Base-by-base conservation (phyloP, 805 yeast genomes). In the Yamadazyma paraphyllophila region DNA sequence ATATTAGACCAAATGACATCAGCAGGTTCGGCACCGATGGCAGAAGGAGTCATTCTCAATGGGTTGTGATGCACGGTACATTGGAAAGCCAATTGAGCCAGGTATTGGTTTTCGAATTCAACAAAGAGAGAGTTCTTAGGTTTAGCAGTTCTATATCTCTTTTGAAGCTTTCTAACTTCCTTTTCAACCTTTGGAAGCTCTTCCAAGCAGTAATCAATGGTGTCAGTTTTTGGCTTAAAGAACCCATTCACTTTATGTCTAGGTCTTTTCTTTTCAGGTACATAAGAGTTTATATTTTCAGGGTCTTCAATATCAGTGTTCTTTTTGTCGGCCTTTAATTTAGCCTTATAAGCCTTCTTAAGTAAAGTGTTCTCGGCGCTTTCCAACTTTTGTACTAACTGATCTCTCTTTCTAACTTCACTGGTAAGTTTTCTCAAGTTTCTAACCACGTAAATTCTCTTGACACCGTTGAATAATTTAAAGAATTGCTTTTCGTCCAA, bases 91-190 rank as follows among this genome's bases (percentile, higher is more conserved):
- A 83, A 59, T 62, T 86, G 92, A 6, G 92, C 92, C 50, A 73
- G 69, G 62, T 83, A 85, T 62, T 85, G 92, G 50, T 81, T 78
- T 39, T 82, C 88, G 58, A 86, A 86, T 65, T 85, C 92, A 35
- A 85, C 90, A 53, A 85, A 83, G 29, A 85, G 79, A 4, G 92
- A 82, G 62, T 89, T 88, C 71, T 88, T 81, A n/a, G 91, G 85
- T 38, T 69, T 69, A 9, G 67, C 62, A 13, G 67, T 65, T 44
- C 69, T 62, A 58, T 74, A 82, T 29, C 63, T 67, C 27, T 66
- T 60, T 61, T 85, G 92, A 55, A 84, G 55, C 36, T 68, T 70
- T 39, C 62, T 67, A 49, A 86, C 80, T 56, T 84, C 85, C 4
- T 63, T 65, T 55, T 85, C 80, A 17, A 84, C 54, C 43, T 65